Evolutionary conservation across 257 asterid genomes (phyloP).

Genomic region (Solanum paucissectum): DNA sequence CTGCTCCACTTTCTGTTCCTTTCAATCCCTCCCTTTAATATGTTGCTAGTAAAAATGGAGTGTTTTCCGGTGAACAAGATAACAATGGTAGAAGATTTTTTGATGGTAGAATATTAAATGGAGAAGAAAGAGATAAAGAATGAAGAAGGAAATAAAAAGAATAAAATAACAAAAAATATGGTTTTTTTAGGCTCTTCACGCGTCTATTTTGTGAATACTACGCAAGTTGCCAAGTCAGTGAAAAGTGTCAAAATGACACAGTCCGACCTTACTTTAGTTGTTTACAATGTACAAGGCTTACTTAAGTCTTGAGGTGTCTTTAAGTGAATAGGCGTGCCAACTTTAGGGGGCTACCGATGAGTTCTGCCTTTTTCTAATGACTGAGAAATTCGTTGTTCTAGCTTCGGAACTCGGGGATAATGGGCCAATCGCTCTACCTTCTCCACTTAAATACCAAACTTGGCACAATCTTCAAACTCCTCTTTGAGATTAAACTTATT

Average conservation of each 20-base stretch:
- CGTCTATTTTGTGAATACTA: background rate
- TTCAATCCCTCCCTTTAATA: slow-evolving; percentile 37
- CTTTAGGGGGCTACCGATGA: background rate
- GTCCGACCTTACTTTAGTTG: background rate
- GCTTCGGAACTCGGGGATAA: background rate
- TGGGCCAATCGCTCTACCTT: background rate
- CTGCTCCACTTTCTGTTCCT: slow-evolving; percentile 22
- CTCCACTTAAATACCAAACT: background rate
- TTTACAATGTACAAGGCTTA: background rate
- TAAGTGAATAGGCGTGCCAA: background rate
- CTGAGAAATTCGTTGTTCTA: background rate
- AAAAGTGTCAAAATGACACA: background rate
- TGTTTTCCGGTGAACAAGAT: background rate
- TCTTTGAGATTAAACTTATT: background rate
- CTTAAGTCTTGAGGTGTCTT: background rate
- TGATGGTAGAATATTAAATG: background rate
- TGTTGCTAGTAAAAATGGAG: slow-evolving; percentile 35
- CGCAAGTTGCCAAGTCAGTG: background rate
- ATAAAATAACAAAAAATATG: background rate
- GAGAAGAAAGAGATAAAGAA: background rate
- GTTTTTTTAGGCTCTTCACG: background rate
- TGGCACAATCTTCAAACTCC: background rate
- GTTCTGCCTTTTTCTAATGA: background rate
- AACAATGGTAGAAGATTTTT: background rate
- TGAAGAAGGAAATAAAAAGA: background rate